Percentiles rank a stretch among this genome's conserved stretches.
phyloP scores from a whole-genome alignment of 2,329 filamentous ascomycete genomes.

The Aspergillus ruber region DNA sequence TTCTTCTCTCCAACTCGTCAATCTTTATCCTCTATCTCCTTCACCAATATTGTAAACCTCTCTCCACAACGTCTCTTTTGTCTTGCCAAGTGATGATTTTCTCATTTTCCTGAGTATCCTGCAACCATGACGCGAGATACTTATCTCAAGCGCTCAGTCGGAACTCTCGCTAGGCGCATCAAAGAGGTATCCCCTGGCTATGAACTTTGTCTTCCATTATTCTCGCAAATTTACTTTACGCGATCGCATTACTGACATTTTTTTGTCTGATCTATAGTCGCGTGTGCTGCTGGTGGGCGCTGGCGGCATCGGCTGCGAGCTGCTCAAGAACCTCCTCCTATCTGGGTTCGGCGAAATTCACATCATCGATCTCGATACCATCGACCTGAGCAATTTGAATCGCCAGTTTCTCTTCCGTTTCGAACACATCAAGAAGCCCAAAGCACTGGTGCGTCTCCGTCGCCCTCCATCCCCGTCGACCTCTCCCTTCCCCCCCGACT shows the following conservation, averaged over 20 bases:
- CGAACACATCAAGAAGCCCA: conserved; percentile 96
- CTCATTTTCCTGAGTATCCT: conserved; percentile 1
- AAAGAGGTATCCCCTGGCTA: conserved; percentile 28
- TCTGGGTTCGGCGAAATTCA: conserved; percentile 89
- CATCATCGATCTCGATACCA: conserved; percentile 94
- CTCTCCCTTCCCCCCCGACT: not conserved
- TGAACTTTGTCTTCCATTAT: conserved; percentile 1
- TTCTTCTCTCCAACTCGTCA: conserved; percentile 6
- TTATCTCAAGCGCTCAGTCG: conserved; percentile 39
- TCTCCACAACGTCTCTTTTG: not conserved
- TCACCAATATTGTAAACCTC: not conserved
- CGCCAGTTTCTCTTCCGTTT: conserved; percentile 94
- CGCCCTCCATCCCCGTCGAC: conserved; percentile 1
- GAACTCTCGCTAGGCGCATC: conserved; percentile 33
- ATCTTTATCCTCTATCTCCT: not conserved
- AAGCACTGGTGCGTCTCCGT: conserved; percentile 65
- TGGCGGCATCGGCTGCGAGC: conserved; percentile 93
- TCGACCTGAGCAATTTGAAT: conserved; percentile 95
- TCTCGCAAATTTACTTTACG: not conserved
- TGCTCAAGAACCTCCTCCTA: conserved; percentile 92
- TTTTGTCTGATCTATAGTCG: conserved; percentile 50
- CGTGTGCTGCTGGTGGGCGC: conserved; percentile 91
- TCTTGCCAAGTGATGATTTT: not conserved
- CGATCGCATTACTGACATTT: not conserved
- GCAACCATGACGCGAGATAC: conserved; percentile 35